Base-by-base conservation (phyloP, 371 early-diverging fungal genomes). In the Funneliformis caledonium region DNA sequence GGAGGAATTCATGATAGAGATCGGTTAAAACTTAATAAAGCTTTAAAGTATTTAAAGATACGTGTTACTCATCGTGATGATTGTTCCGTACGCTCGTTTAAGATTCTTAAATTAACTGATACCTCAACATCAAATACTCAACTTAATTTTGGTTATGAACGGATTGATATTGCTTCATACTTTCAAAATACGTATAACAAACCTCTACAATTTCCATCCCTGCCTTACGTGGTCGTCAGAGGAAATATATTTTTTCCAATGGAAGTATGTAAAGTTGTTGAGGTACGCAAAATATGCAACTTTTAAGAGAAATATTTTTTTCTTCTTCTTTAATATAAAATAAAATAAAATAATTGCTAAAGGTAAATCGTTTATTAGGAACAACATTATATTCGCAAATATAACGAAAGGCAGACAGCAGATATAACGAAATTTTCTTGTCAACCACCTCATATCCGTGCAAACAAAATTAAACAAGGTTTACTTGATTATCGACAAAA, bases 391-490 rank as follows among this genome's bases (percentile, higher is more conserved):
- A 83, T 86, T 79, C 87, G 92, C 82, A 94, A 94, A 84, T 84
- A 95, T 31, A 92, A 93, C 82, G 94, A 95, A 61, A 87, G 85
- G 50, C 93, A 97, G 88, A 96, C 96, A 0, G 92, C 95, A 0
- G 94, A 96, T 67, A 96, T 97, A 95, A 95, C 97, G 83, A 93
- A 91, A 80, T 94, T 95, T 83, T 92, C 96, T 0, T 93, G 94
- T 83, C 91, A 92, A 82, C 88, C 90, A 52, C 98, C 97, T 1
- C 82, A 88, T 50, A 85, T 90, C 77, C 89, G 92, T 47, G 86
- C 87, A 59, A 85, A 90, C 68, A 89, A 86, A 80, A 93, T 93
- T 78, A 85, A 79, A 43, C 84, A 89, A 26, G 90, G 88, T 19
- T 69, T 89, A 14, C 81, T 92, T 47, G 80, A 88, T 43, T 89